Evolutionary conservation across 495 filamentous ascomycete genomes (phyloP), one percentile per base, ranked within the genome.

Genomic region (Penicillium soppii): DNA sequence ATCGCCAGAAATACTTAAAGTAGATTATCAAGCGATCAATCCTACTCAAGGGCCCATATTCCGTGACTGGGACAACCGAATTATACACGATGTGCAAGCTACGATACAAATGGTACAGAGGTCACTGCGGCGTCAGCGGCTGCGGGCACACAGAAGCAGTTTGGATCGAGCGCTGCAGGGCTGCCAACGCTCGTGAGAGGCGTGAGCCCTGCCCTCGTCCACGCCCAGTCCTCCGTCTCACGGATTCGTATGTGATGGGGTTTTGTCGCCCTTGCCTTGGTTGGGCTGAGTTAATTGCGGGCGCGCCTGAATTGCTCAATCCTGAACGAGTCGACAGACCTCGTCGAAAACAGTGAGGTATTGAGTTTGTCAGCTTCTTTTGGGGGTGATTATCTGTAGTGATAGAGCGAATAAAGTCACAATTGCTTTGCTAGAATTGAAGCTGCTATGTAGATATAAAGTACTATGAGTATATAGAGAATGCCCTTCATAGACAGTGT

Each of bases 131-230:
- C 12, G 37, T 48, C 46, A 29, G 33, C 20, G 46, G 46, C 2
- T 48, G 46, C 21, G 46, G 33, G 4, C 46, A 48, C 25, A 48
- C 46, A n/a, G 46, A 48, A 22, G 46, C 33, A 29, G 35, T 38
- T 12, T 29, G 46, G 36, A 15, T 48, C 12, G 46, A 48, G 19
- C 46, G 46, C 46, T 48, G 46, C 7, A 29, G 29, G 12, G n/a
- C 5, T 29, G 46, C 46, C 6, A 26, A 25, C 10, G 25, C 46
- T 9, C 46, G 46, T 5, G 35, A 39, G 33, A 29, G 46, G 26
- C 33, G 25, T 13, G 25, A 22, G 16, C 36, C 25, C 7, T 48
- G 46, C 5, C 15, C 23, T 7, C 7, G 29, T 10, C 46, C 46
- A 39, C 46, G 36, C 17, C 46, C 46, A 5, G 16, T 48, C 1